Evolutionary conservation across 2,329 filamentous ascomycete genomes (phyloP).

Genomic region (Fusarium zealandicum): DNA sequence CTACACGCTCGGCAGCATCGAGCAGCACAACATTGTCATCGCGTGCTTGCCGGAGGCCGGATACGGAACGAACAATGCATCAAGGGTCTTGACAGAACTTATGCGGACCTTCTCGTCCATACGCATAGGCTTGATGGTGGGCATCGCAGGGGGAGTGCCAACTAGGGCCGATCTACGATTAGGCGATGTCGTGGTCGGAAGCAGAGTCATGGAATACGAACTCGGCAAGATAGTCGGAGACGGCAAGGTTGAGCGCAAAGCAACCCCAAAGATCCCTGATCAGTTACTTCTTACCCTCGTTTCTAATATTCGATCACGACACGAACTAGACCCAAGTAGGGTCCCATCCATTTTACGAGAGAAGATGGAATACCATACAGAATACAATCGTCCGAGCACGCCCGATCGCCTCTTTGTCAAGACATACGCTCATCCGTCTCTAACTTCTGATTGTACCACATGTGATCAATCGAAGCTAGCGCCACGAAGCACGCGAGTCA

Average conservation of each 20-base stretch:
- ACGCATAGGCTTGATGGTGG: constrained; percentile 30
- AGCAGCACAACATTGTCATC: constrained; percentile 38
- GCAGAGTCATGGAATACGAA: constrained; percentile 39
- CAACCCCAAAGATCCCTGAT: neutral
- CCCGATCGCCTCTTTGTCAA: constrained; percentile 7
- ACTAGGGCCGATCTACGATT: constrained; percentile 33
- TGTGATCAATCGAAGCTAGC: neutral
- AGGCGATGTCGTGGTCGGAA: constrained; percentile 41
- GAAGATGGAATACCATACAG: accelerated
- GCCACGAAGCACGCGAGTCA: accelerated
- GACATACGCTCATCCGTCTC: neutral
- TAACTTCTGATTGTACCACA: accelerated
- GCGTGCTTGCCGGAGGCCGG: constrained; percentile 32
- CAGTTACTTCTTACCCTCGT: neutral
- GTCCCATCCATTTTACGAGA: neutral
- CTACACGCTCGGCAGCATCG: constrained; percentile 35
- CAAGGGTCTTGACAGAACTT: constrained; percentile 33
- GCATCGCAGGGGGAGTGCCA: constrained; percentile 34
- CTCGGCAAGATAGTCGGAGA: constrained; percentile 28
- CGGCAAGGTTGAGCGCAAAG: constrained; percentile 5
- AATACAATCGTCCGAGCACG: neutral
- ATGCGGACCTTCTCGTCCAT: constrained; percentile 52
- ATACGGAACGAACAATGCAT: constrained; percentile 36
- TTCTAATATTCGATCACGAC: constrained; percentile 17
- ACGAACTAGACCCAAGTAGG: neutral